Evolutionary conservation across 2,329 filamentous ascomycete genomes (phyloP).

Genomic region (Aphanocladium album): DNA sequence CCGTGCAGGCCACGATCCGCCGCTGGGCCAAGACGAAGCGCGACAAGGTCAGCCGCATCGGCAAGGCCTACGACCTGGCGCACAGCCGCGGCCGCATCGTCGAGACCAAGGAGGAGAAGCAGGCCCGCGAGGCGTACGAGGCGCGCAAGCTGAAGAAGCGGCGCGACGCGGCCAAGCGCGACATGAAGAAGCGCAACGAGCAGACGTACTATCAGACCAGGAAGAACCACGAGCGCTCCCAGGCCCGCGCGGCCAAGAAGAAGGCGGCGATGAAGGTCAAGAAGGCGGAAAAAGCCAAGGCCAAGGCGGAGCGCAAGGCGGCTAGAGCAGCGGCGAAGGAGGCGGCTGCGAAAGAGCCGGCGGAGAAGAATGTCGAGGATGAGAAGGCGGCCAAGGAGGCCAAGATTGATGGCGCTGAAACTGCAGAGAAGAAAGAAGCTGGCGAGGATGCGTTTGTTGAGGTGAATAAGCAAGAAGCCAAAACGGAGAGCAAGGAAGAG

Average conservation of each 20-base stretch:
- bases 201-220: slow-evolving; percentile 31
- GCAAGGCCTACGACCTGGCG: slow-evolving; percentile 64
- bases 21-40: slow-evolving; percentile 53
- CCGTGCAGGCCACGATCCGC: slow-evolving; percentile 61
- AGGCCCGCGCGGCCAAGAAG: slow-evolving; percentile 43
- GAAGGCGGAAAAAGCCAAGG: slow-evolving; percentile 8
- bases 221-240: slow-evolving; percentile 32
- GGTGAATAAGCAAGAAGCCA: not conserved
- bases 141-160: slow-evolving; percentile 22
- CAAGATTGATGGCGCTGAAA: not conserved
- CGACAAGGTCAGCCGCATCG: slow-evolving; percentile 70
- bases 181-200: slow-evolving; percentile 26
- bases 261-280: slow-evolving; percentile 61
- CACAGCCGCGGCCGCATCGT: slow-evolving; percentile 57
- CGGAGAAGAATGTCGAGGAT: not conserved
- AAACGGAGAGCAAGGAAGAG: not conserved
- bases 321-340: not conserved
- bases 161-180: slow-evolving; percentile 35
- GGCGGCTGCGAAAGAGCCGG: slow-evolving; percentile 6
- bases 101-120: slow-evolving; percentile 45
- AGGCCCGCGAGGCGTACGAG: slow-evolving; percentile 38
- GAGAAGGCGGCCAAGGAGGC: slow-evolving; percentile 23
- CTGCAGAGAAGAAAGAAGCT: slow-evolving; percentile 31
- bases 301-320: not conserved
- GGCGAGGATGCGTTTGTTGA: slow-evolving; percentile 15